phyloP scores from a whole-genome alignment of 2,329 filamentous ascomycete genomes.

The Fusarium equiseti region DNA sequence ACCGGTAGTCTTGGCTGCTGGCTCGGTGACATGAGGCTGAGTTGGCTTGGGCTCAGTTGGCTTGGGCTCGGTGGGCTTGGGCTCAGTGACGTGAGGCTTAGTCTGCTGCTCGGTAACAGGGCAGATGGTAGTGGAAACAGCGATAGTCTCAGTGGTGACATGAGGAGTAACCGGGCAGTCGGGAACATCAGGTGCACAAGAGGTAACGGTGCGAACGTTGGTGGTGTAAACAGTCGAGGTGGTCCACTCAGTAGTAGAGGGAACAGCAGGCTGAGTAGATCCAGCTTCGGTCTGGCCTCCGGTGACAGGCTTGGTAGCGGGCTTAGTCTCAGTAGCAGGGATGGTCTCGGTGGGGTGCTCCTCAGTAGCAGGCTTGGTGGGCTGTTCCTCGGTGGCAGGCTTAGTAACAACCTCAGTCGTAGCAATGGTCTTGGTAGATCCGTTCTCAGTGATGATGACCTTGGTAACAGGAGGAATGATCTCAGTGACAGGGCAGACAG shows the following conservation, averaged over 20 bases:
- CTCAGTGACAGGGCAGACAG: constrained; percentile 18
- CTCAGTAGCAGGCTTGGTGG: neutral
- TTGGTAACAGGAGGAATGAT: neutral
- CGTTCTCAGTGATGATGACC: neutral
- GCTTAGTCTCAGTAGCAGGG: neutral
- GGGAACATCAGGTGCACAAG: constrained; percentile 16
- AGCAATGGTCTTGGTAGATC: constrained; percentile 8
- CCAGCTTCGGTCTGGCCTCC: constrained; percentile 9
- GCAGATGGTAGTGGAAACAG: constrained; percentile 31
- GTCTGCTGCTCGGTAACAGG: constrained; percentile 33
- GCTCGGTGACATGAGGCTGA: constrained; percentile 5
- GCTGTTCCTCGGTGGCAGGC: neutral
- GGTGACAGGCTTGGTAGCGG: constrained; percentile 21
- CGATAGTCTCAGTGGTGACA: constrained; percentile 32
- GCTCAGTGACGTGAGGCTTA: neutral
- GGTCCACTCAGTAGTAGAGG: constrained; percentile 29
- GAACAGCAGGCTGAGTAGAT: constrained; percentile 13
- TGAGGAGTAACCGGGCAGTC: constrained; percentile 27
- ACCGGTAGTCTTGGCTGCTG: constrained; percentile 25
- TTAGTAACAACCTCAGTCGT: constrained; percentile 1
- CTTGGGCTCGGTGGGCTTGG: constrained; percentile 12
- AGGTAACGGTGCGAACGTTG: constrained; percentile 32
- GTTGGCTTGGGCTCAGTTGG: constrained; percentile 12
- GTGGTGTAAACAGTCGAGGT: constrained; percentile 41
- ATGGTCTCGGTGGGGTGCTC: constrained; percentile 15